phyloP scores from a whole-genome alignment of 176 grass and related monocot genomes.

The Elymus sibiricus region DNA sequence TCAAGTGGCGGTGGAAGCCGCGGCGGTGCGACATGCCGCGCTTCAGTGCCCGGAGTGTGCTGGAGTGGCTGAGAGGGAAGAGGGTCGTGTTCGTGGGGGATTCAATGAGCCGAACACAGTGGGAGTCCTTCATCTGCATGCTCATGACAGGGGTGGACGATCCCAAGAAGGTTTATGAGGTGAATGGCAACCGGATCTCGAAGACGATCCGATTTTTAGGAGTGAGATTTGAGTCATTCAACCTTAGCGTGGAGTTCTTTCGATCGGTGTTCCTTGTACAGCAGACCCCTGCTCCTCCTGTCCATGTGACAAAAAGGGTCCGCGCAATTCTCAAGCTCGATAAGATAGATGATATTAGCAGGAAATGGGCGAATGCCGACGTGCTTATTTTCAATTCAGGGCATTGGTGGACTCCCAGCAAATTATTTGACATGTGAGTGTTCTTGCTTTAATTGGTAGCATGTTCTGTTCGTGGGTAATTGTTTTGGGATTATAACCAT shows the following conservation, averaged over 20 bases:
- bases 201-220: constrained; percentile 88
- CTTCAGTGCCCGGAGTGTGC: constrained; percentile 42
- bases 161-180: constrained; percentile 75
- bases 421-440: constrained; percentile 98
- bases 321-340: constrained; percentile 67
- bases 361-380: constrained; percentile 67
- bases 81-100: constrained; percentile 86
- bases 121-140: constrained; percentile 99
- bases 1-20: constrained; percentile 97
- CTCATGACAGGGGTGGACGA: constrained; percentile 82
- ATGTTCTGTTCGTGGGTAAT: neutral
- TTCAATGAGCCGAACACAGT: constrained; percentile 94
- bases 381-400: constrained; percentile 96
- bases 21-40: constrained; percentile 56
- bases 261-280: constrained; percentile 82
- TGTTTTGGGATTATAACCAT: neutral
- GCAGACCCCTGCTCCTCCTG: constrained; percentile 44
- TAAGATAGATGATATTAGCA: constrained; percentile 68
- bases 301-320: constrained; percentile 52
- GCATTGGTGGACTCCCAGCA: constrained; percentile 98
- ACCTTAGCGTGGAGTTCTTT: constrained; percentile 89
- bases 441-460: neutral
- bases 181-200: constrained; percentile 82
- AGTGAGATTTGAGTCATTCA: constrained; percentile 72
- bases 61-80: constrained; percentile 81